Conservation (phyloP, 352 stramenopile species). For the Plasmopara viticola region DNA sequence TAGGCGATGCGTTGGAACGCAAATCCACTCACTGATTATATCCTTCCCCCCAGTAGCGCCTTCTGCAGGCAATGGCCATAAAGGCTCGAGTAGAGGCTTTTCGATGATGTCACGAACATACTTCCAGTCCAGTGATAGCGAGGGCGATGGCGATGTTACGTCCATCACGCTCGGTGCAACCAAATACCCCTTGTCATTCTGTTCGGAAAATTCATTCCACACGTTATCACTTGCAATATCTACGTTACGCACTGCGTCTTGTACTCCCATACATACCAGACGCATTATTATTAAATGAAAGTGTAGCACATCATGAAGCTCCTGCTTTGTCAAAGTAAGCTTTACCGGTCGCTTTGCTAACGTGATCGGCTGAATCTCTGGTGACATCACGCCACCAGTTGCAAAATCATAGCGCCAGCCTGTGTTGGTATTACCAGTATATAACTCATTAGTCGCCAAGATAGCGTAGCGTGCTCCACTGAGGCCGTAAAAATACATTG, state of each 20-base stretch:
- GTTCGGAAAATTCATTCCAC: slow-evolving; percentile 78
- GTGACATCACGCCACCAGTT: slow-evolving; percentile 66
- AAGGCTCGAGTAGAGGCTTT: slow-evolving; percentile 53
- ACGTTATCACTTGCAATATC: slow-evolving; percentile 50
- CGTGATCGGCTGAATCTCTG: slow-evolving; percentile 50
- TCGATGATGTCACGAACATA: slow-evolving; percentile 57
- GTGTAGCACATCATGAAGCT: slow-evolving; percentile 57
- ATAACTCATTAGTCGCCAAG: slow-evolving; percentile 65
- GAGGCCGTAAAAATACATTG: slow-evolving; percentile 79
- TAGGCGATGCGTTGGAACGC: slow-evolving; percentile 53
- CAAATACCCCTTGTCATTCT: slow-evolving; percentile 86
- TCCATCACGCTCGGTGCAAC: slow-evolving; percentile 54
- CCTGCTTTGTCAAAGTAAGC: slow-evolving; percentile 40
- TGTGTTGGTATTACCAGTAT: slow-evolving; percentile 75
- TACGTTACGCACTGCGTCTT: slow-evolving; percentile 64
- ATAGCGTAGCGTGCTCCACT: slow-evolving; percentile 64
- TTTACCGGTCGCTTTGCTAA: slow-evolving; percentile 40
- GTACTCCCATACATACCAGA: slow-evolving; percentile 67
- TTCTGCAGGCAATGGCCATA: slow-evolving; percentile 52
- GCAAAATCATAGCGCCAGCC: slow-evolving; percentile 81
- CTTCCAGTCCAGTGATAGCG: slow-evolving; percentile 50
- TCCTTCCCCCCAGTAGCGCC: slow-evolving; percentile 12
- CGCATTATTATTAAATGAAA: slow-evolving; percentile 81
- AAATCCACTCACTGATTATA: slow-evolving; percentile 51
- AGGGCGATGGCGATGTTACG: slow-evolving; percentile 13